Conservation (phyloP, 257 asterid genomes). For the Cruciata laevipes region DNA sequence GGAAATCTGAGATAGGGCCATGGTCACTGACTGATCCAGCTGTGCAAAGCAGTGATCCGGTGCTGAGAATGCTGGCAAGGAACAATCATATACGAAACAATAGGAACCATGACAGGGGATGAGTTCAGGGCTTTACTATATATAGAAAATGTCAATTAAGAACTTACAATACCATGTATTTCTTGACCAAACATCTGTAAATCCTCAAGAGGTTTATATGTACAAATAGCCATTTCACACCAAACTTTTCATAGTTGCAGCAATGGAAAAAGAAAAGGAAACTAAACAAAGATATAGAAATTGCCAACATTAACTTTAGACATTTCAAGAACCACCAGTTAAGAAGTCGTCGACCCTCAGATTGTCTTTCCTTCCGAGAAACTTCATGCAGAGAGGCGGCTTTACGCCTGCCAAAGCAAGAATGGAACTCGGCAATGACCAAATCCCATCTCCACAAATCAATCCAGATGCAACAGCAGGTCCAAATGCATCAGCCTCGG, state of each 20-base stretch:
- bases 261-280: neutral
- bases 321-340: conserved; percentile 21
- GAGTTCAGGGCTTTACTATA: conserved; percentile 56
- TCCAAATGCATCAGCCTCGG: conserved; percentile 73
- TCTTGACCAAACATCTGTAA: neutral
- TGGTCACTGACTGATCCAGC: conserved; percentile 50
- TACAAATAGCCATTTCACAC: neutral
- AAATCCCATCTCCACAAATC: conserved; percentile 86
- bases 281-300: neutral
- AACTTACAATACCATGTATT: neutral
- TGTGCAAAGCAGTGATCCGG: conserved; percentile 59
- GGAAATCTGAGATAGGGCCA: conserved; percentile 76
- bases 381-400: conserved; percentile 86
- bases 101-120: conserved; percentile 58
- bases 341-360: conserved; percentile 44
- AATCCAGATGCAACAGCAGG: conserved; percentile 88
- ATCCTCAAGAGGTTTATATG: neutral
- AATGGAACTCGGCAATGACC: conserved; percentile 69
- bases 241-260: neutral
- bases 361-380: conserved; percentile 47
- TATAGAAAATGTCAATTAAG: conserved; percentile 26
- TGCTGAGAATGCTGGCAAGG: conserved; percentile 63
- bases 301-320: no score
- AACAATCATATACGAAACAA: conserved; percentile 46
- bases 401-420: conserved; percentile 61